Base-by-base conservation (phyloP, 306 rosid genomes). In the Astragalus membranaceus region DNA sequence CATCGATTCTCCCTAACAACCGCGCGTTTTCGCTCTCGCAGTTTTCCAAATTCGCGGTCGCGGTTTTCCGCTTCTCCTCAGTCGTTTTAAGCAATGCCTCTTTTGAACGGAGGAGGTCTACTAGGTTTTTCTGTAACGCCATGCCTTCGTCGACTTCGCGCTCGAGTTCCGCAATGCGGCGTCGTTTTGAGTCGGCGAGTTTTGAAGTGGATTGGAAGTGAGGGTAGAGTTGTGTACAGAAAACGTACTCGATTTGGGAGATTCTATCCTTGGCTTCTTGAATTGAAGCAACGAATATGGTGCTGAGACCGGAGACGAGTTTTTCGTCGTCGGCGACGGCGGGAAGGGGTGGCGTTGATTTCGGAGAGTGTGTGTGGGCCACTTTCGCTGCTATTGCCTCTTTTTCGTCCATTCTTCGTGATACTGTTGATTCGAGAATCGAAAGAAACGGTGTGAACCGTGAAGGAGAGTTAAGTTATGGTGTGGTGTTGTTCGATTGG, bases 191-290 rank as follows among this genome's bases (percentile, higher is more conserved):
- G 69, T 58, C 79, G 77, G 76, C 14, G 10, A 41, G 12, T 55
- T 72, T 81, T 7, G 80, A 68, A 13, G 78, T 80, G 7, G 90
- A 81, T 74, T 84, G 86, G 10, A 90, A 81, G 17, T 77, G 68
- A 4, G 96, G 96, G 57, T 75, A 91, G 16, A 94, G 77, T 74
- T 87, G 89, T 26, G 63, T 75, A 65, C 97, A 91, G 86, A 94
- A 94, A 30, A 94, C 79, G 70, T 87, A 75, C 72, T 94, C 98
- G 30, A 94, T 83, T 74, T 94, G 96, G 1, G 89, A 80, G 58
- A 90, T 85, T 42, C 87, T 77, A 67, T 94, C 92, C 48, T 80
- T 94, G 47, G 92, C 83, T 64, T 94, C 98, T 74, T 90, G 95
- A 68, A 94, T 85, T 1, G 97, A 85, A 0, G 96, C 98, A 44